Percentiles rank a stretch among this genome's conserved stretches.
Conservation (phyloP, 2,329 filamentous ascomycete genomes). For the Venturia aucupariae region DNA sequence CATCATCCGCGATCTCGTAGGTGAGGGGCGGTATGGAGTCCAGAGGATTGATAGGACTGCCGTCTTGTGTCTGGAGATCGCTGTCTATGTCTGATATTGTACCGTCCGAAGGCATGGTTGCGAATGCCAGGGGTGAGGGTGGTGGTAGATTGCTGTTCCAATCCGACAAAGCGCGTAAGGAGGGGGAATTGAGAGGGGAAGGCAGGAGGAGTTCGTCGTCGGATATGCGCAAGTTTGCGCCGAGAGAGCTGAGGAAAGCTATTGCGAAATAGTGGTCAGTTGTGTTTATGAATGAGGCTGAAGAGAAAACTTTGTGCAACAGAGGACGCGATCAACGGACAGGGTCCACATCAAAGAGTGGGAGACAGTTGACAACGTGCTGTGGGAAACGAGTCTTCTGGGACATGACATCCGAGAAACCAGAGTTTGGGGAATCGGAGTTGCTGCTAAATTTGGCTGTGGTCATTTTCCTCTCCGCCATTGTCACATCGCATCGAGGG, state of each 20-base stretch:
- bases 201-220: conserved; percentile 27
- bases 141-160: conserved; percentile 31
- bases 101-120: conserved; percentile 24
- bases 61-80: conserved; percentile 20
- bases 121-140: conserved; percentile 25
- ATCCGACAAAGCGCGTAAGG: conserved; percentile 4
- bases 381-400: not conserved
- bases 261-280: conserved; percentile 14
- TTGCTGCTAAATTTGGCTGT: not conserved
- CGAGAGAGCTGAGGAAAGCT: conserved; percentile 79
- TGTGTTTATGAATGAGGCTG: not conserved
- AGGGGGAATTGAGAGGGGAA: conserved; percentile 15
- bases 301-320: not conserved
- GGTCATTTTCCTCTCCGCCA: not conserved
- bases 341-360: not conserved
- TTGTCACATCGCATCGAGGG: not conserved
- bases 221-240: conserved; percentile 65
- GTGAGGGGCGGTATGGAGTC: conserved; percentile 55
- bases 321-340: not conserved
- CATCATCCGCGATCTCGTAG: conserved; percentile 42
- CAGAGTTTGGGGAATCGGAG: not conserved
- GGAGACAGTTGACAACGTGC: not conserved
- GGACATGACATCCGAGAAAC: not conserved
- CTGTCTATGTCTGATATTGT: conserved; percentile 20
- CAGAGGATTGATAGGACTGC: conserved; percentile 24